These are phyloP conservation scores for Monosporascus sp. DNA, from an alignment of 2,329 filamentous ascomycete species.

Conservation along the genomic window DNA sequence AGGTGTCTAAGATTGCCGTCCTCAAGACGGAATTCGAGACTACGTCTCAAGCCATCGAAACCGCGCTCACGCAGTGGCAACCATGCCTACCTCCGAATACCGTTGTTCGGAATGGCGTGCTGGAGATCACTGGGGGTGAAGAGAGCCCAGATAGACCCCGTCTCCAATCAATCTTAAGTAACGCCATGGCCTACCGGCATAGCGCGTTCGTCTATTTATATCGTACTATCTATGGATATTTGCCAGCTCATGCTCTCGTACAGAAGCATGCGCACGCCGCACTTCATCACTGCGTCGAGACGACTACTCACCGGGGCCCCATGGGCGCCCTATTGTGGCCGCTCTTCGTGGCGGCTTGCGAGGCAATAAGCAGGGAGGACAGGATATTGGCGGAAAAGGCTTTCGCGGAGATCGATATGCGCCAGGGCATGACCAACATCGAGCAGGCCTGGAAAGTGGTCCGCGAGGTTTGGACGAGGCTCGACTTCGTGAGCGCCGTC, in stretches of 20 bases:
- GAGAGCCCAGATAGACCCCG: conserved; percentile 32
- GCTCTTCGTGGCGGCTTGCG: conserved; percentile 58
- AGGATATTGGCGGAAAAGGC: conserved; percentile 44
- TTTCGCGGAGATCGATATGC: conserved; percentile 47
- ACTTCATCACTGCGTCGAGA: conserved; percentile 49
- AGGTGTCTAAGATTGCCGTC: conserved; percentile 39
- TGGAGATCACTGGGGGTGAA: conserved; percentile 10
- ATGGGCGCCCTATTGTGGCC: conserved; percentile 63
- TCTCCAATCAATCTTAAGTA: conserved; percentile 51
- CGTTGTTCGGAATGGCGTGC: conserved; percentile 18
- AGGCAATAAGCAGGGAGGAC: conserved; percentile 46
- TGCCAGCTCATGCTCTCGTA: conserved; percentile 42
- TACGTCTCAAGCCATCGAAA: conserved; percentile 49
- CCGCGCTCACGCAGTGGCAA: conserved; percentile 50
- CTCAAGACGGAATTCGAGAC: conserved; percentile 46
- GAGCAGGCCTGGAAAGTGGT: conserved; percentile 55
- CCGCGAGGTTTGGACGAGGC: conserved; percentile 53
- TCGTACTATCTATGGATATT: conserved; percentile 45
- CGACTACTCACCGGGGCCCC: conserved; percentile 50
- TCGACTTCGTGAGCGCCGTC: conserved; percentile 32
- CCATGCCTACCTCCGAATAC: conserved; percentile 42
- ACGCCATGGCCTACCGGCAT: conserved; percentile 56
- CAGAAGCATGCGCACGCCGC: conserved; percentile 48
- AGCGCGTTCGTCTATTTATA: conserved; percentile 54
- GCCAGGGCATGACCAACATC: conserved; percentile 64